Conservation (phyloP, 331 rosid genomes). For the Malus hybrid region DNA sequence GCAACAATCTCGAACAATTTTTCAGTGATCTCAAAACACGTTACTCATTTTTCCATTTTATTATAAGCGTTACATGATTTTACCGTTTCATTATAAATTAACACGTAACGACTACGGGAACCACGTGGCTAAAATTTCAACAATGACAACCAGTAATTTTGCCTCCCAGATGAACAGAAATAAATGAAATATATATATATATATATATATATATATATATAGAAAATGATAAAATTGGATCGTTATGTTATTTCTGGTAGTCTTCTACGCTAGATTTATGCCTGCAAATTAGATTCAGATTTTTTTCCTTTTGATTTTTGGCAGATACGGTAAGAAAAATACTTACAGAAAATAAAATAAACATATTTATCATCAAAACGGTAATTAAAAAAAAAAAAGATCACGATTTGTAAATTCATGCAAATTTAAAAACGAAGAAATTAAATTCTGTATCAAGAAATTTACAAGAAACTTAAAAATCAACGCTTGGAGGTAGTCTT, state of each 20-base stretch:
- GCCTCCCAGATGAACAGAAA: neutral
- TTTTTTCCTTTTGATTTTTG: no score
- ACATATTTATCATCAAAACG: neutral
- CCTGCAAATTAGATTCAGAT: neutral
- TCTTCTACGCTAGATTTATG: neutral
- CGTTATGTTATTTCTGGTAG: neutral
- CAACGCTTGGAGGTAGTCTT: slow-evolving; percentile 38
- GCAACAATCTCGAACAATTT: neutral
- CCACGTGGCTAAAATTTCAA: no score
- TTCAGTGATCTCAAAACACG: no score
- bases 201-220: no score
- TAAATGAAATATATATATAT: no score
- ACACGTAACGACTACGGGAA: no score
- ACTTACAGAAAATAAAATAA: no score
- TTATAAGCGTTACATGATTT: no score
- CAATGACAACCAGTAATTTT: neutral
- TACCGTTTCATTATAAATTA: no score
- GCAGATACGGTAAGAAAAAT: no score
- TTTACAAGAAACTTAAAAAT: neutral
- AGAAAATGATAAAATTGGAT: neutral
- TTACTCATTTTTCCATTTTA: no score
- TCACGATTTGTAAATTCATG: neutral
- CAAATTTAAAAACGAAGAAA: neutral
- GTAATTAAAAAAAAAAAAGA: no score
- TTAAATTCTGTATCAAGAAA: neutral